phyloP scores from a whole-genome alignment of 148 eudicot genomes.

The Euryodendron excelsum region DNA sequence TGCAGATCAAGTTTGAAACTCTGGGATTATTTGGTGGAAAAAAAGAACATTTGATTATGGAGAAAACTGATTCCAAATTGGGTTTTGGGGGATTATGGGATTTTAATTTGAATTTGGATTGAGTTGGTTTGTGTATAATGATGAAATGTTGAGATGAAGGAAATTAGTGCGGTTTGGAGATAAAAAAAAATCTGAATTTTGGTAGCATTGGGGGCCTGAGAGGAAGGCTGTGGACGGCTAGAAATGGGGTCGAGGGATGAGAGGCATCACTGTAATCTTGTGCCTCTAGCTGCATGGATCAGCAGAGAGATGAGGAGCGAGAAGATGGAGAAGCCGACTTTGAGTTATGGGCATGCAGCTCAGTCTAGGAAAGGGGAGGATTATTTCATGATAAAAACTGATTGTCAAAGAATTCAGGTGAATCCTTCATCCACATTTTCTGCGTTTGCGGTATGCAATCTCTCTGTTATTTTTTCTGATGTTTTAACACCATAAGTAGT shows the following conservation, averaged over 20 bases:
- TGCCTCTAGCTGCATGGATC: constrained; percentile 71
- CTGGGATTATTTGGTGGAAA: background rate
- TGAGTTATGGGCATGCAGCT: constrained; percentile 66
- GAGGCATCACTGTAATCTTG: constrained; percentile 50
- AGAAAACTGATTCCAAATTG: background rate
- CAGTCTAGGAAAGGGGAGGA: constrained; percentile 87
- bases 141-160: background rate
- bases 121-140: background rate
- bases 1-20: constrained; percentile 19
- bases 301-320: constrained; percentile 67
- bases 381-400: constrained; percentile 64
- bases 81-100: background rate
- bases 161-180: background rate
- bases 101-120: background rate
- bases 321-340: constrained; percentile 73
- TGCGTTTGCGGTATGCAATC: constrained; percentile 69
- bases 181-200: background rate
- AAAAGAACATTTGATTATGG: background rate
- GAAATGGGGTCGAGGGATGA: constrained; percentile 52
- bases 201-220: constrained; percentile 13
- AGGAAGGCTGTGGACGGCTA: background rate
- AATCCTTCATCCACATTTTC: constrained; percentile 67
- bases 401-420: constrained; percentile 75
- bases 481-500: background rate
- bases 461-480: background rate